Base-by-base conservation (phyloP, 495 filamentous ascomycete species). In the Penicillium longicatenatum region DNA sequence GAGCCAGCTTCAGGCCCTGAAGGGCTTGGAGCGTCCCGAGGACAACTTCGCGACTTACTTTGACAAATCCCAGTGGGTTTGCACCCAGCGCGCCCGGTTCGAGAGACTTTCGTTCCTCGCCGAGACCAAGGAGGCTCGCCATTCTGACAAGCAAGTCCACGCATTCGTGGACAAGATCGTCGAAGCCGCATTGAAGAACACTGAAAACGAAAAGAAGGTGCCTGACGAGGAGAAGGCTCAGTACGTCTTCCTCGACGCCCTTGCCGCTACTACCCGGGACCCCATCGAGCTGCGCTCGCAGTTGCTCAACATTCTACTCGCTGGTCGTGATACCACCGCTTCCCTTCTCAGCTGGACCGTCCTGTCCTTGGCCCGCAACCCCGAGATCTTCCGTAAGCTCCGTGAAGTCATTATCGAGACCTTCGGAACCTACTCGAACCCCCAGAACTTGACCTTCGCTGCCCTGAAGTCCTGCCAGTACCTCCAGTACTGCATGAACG, bases 251-350 rank as follows among this genome's bases (percentile, higher is more conserved):
- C 67, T 79, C 7, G 57, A 79, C 26, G 74, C 72, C 29, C 62
- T 80, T 1, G 67, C 64, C 4, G 63, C 65, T 7, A 50, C 59
- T 14, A 78, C 74, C 5, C 67, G 63, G n/a, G 74, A 78, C 31
- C 73, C 70, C 7, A 64, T 80, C 33, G 77, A 82, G 54, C 75
- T 89, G 12, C 78, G 86, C 60, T 77, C 79, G 50, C 81, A 89
- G 54, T 67, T 83, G 12, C 75, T 89, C 57, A 84, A 86, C 60
- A 73, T 79, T 60, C 69, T 79, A 45, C 62, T 77, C 17, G 71
- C 74, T 12, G 75, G 75, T 20, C 79, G 85, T 3, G 86, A 89
- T 55, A 88, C 86, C 5, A 89, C 86, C 4, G 86, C 82, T 7
- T 78, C 82, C 4, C 70, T 84, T 3, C 75, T 89, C 11, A 81